Base-by-base conservation (phyloP, 2,329 filamentous ascomycete species). In the Ophiostoma himal-ulmi region DNA sequence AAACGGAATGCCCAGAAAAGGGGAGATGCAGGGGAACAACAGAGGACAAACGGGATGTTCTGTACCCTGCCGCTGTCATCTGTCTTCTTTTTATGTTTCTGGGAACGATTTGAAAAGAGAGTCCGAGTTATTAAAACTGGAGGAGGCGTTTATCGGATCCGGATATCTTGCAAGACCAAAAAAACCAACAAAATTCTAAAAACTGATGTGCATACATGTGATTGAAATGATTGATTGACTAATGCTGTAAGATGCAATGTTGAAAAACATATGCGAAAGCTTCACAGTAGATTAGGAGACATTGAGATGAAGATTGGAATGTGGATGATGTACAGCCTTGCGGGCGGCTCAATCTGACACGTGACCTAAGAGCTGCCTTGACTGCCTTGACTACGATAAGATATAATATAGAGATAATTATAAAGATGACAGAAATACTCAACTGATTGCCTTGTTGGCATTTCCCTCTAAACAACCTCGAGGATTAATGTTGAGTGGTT, bases 61-160 rank as follows among this genome's bases (percentile, higher is more conserved):
- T 17, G 57, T 26, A 22, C 26, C 11, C 57, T 62, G 57, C 57
- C 57, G 22, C 57, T 62, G 57, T 34, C 54, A 30, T 67, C 65
- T 65, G 37, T 67, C 17, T 26, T 44, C 64, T 41, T 66, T 66
- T 34, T 30, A 44, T 67, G 22, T 34, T 41, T 39, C 64, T 67
- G 65, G 39, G 60, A 62, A 71, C 68, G 54, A 69, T 52, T 22
- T 39, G 60, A 71, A 70, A 72, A 48, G 62, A 44, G 22, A 69
- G 68, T 69, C 69, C 70, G 70, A 69, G 26, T 67, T 69, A 67
- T 34, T 26, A 72, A 70, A 65, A 69, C 52, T 57, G 64, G 52
- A 69, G 41, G 87, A 89, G 89, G 89, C 90, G 91, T 92, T 88
- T 92, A 88, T 86, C 85, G 87, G 85, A 84, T 89, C 90, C 89